Conservation (phyloP, 495 filamentous ascomycete genomes). For the Collariella sp. region DNA sequence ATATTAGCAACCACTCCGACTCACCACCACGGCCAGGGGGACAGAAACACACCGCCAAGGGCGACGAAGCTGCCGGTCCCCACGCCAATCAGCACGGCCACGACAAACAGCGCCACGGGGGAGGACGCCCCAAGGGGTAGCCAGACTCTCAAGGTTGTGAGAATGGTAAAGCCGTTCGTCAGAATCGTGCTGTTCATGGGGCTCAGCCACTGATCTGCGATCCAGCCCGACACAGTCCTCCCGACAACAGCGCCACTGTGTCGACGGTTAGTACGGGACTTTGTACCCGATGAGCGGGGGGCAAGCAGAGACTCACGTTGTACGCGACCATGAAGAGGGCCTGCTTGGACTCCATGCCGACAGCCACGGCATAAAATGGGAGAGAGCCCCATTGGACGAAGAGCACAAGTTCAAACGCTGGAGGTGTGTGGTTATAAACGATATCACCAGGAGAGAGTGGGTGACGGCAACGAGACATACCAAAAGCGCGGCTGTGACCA, state of each 20-base stretch:
- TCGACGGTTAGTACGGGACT: not conserved
- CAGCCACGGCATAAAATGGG: conserved; percentile 22
- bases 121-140: conserved; percentile 19
- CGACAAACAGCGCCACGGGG: conserved; percentile 15
- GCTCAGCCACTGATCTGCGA: conserved; percentile 19
- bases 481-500: conserved; percentile 20
- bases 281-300: not conserved
- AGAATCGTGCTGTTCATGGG: conserved; percentile 23
- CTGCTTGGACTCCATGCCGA: conserved; percentile 18
- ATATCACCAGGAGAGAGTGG: not conserved
- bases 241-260: conserved; percentile 23
- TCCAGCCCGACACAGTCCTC: conserved; percentile 20
- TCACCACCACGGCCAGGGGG: not conserved
- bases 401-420: conserved; percentile 25
- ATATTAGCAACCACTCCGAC: not conserved
- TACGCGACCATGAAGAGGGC: conserved; percentile 28
- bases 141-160: conserved; percentile 18
- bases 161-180: conserved; percentile 22
- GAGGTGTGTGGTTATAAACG: not conserved
- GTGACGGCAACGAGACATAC: conserved; percentile 12
- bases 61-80: conserved; percentile 26
- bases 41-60: conserved; percentile 17
- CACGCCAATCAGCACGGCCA: conserved; percentile 21
- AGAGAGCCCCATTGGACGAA: conserved; percentile 29
- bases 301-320: conserved; percentile 22